Percentiles rank a stretch among this genome's conserved stretches.
phyloP scores from a whole-genome alignment of 768 basidiomycete genomes.

The Trametopsis cervina region DNA sequence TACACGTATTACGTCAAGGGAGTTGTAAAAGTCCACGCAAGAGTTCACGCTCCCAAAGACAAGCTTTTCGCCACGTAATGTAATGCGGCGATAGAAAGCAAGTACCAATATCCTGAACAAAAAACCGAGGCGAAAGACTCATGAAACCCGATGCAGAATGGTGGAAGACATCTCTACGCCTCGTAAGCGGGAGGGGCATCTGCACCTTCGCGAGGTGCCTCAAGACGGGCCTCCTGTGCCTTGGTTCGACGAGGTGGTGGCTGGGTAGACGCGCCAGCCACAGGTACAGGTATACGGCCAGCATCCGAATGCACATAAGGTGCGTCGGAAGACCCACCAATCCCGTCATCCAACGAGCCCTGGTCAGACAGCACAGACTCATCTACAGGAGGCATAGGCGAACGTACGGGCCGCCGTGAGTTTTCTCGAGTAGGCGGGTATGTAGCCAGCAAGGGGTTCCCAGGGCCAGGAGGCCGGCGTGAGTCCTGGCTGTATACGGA shows the following conservation, averaged over 20 bases:
- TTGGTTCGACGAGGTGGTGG: not conserved
- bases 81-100: too few species aligned
- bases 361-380: not conserved
- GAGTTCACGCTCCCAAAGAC: too few species aligned
- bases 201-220: not conserved
- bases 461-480: not conserved
- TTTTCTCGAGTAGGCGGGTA: not conserved
- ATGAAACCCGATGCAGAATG: too few species aligned
- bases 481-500: not conserved
- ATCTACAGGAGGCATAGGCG: not conserved
- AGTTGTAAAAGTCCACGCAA: too few species aligned
- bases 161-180: too few species aligned
- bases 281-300: not conserved
- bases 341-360: not conserved
- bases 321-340: not conserved
- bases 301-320: slow-evolving; percentile 9
- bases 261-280: too few species aligned
- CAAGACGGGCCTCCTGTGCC: not conserved
- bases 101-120: too few species aligned
- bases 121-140: too few species aligned
- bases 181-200: slow-evolving; percentile 5
- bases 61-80: too few species aligned
- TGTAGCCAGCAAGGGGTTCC: not conserved
- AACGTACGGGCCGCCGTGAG: slow-evolving; percentile 1
- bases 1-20: too few species aligned